Evolutionary conservation across 345 rosid genomes (phyloP).

Genomic region (Tarenaya hassleriana): DNA sequence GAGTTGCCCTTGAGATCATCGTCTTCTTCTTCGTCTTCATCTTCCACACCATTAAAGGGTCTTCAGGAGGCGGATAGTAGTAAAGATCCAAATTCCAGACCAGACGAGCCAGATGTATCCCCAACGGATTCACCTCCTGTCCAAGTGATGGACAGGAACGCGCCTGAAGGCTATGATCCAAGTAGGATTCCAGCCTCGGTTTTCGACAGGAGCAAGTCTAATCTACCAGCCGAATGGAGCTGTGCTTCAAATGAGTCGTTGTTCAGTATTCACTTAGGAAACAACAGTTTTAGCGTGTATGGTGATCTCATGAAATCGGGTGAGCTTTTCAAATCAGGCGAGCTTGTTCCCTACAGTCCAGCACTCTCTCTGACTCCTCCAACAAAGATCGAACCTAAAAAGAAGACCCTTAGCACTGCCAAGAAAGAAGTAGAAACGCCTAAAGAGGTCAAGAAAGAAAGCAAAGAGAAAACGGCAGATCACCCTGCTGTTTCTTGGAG

Average conservation of each 20-base stretch:
- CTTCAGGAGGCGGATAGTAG: constrained; percentile 13
- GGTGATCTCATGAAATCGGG: constrained; percentile 28
- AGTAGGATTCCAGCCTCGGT: constrained; percentile 49
- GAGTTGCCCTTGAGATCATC: constrained; percentile 27
- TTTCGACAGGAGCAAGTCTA: constrained; percentile 40
- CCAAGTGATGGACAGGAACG: constrained; percentile 66
- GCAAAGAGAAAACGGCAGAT: constrained; percentile 21
- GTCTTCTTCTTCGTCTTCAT: constrained; percentile 31
- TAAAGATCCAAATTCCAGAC: constrained; percentile 1
- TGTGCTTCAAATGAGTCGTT: constrained; percentile 56
- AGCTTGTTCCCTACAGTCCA: constrained; percentile 33
- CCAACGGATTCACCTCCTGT: constrained; percentile 50
- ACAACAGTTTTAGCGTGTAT: constrained; percentile 37
- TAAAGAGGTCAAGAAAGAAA: constrained; percentile 12
- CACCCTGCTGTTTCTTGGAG: constrained; percentile 25
- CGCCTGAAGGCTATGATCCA: constrained; percentile 36
- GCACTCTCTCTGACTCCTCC: constrained; percentile 31
- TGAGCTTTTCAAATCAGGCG: constrained; percentile 36
- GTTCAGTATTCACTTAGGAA: constrained; percentile 63
- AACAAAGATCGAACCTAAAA: neutral
- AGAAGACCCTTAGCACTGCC: constrained; percentile 17
- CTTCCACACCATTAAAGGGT: constrained; percentile 36
- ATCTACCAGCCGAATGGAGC: constrained; percentile 54
- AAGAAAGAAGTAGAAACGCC: constrained; percentile 6
- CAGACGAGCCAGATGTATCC: constrained; percentile 9